Percentiles rank a stretch among this genome's conserved stretches.
Conservation (phyloP, 2,329 filamentous ascomycete genomes). For the Gnomoniopsis smithogilvyi region DNA sequence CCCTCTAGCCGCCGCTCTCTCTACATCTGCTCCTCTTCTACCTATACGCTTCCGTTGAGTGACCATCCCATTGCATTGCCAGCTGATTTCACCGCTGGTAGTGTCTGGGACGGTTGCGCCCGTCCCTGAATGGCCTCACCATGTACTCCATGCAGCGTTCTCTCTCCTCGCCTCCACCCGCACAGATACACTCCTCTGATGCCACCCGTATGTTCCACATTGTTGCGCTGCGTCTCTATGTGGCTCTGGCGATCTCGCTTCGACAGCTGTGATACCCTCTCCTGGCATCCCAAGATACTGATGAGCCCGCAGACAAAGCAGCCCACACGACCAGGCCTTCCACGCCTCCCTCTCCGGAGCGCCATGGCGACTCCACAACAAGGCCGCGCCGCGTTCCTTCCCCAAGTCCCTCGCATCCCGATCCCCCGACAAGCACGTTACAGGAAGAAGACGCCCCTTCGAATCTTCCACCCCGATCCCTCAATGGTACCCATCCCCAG, state of each 20-base stretch:
- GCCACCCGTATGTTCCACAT: conserved; percentile 49
- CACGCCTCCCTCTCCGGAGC: conserved; percentile 48
- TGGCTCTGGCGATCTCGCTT: conserved; percentile 9
- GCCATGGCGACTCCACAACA: conserved; percentile 45
- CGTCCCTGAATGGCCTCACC: conserved; percentile 42
- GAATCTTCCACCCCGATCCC: conserved; percentile 37
- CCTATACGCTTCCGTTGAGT: conserved; percentile 1
- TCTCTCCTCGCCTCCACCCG: conserved; percentile 61
- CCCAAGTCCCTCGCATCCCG: conserved; percentile 50
- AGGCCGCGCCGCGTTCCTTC: conserved; percentile 50
- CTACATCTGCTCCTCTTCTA: background rate
- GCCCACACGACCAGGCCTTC: conserved; percentile 42
- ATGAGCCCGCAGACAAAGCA: conserved; percentile 2
- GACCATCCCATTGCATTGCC: conserved; percentile 19
- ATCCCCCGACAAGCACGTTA: conserved; percentile 6
- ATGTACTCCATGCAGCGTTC: conserved; percentile 63
- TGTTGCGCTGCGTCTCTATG: background rate
- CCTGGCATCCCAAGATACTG: background rate
- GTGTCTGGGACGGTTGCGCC: conserved; percentile 24
- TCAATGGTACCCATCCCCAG: conserved; percentile 40
- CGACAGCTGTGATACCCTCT: background rate
- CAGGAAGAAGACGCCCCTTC: conserved; percentile 32
- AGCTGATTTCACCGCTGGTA: conserved; percentile 20
- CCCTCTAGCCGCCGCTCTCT: background rate
- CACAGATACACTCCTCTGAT: conserved; percentile 50